Percentiles rank a stretch among this genome's conserved stretches.
Evolutionary conservation across 352 stramenopile genomes (phyloP).

Genomic region (Pythium coloratum): DNA sequence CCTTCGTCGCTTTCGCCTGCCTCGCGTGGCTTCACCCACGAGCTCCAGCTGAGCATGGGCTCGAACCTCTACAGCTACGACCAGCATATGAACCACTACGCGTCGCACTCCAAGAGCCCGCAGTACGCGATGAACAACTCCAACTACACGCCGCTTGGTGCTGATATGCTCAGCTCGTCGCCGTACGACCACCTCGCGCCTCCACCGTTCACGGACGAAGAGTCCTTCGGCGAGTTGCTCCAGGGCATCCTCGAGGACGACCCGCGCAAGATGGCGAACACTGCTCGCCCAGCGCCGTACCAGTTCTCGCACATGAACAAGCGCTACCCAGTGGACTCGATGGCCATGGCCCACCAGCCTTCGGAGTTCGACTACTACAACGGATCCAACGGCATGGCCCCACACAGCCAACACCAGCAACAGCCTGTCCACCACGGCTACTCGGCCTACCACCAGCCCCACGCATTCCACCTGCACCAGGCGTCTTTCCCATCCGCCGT

Average conservation of each 20-base stretch:
- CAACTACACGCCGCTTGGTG: slow-evolving; percentile 24
- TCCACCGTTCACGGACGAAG: slow-evolving; percentile 56
- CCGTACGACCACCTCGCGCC: slow-evolving; percentile 64
- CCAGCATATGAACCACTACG: slow-evolving; percentile 8
- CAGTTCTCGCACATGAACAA: slow-evolving; percentile 17
- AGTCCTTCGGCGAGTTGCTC: slow-evolving; percentile 66
- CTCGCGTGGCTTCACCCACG: slow-evolving; percentile 19
- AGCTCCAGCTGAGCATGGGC: slow-evolving; percentile 31
- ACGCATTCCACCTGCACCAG: slow-evolving; percentile 13
- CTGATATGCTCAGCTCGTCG: slow-evolving; percentile 19
- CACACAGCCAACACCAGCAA: slow-evolving; percentile 10
- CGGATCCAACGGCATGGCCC: background rate
- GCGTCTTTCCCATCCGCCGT: slow-evolving; percentile 28
- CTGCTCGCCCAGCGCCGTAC: slow-evolving; percentile 12
- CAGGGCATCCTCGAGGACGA: slow-evolving; percentile 77
- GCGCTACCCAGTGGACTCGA: slow-evolving; percentile 7
- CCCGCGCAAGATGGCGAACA: slow-evolving; percentile 22
- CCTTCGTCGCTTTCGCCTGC: slow-evolving; percentile 7
- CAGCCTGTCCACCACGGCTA: slow-evolving; percentile 14
- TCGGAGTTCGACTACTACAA: slow-evolving; percentile 22
- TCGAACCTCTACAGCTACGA: slow-evolving; percentile 24
- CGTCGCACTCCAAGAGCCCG: slow-evolving; percentile 3
- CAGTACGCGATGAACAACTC: background rate
- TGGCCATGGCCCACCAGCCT: background rate
- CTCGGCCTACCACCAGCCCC: slow-evolving; percentile 14